phyloP scores from a whole-genome alignment of 768 basidiomycete species.

The Crassisporium funariophilum region DNA sequence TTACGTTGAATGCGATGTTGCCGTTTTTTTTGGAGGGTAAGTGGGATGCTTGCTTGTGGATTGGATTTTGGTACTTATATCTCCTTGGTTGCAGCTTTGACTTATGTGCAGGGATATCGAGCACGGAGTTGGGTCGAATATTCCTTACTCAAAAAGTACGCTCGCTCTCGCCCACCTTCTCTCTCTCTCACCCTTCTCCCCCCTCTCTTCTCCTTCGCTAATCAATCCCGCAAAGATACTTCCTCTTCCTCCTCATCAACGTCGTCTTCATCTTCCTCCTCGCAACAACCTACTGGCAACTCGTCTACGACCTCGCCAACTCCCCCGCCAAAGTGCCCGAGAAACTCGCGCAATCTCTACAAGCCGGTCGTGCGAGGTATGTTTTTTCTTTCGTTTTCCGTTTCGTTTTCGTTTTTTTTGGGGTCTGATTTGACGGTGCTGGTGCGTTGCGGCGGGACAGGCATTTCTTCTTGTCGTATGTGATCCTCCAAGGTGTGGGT shows the following conservation, averaged over 20 bases:
- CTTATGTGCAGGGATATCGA: conserved; percentile 87
- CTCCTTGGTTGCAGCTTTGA: conserved; percentile 47
- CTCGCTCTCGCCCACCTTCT: too few relatives aligned
- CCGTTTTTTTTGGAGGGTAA: conserved; percentile 89
- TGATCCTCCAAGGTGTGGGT: conserved; percentile 87
- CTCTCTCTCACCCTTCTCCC: too few relatives aligned
- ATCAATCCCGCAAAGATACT: conserved; percentile 63
- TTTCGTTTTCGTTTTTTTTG: conserved; percentile 3
- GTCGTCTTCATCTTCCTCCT: conserved; percentile 94
- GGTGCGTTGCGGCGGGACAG: conserved; percentile 32
- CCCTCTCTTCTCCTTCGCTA: not conserved
- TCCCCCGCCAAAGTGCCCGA: conserved; percentile 94
- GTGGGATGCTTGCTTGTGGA: conserved; percentile 10
- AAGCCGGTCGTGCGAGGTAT: conserved; percentile 72
- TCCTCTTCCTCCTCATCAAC: conserved; percentile 88
- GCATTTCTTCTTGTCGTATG: conserved; percentile 85
- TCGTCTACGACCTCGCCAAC: conserved; percentile 89
- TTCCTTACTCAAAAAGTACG: conserved; percentile 90
- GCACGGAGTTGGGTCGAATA: conserved; percentile 95
- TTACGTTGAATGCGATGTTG: conserved; percentile 82
- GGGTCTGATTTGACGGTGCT: conserved; percentile 4
- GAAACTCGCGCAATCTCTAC: conserved; percentile 84
- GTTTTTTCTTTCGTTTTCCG: conserved; percentile 11
- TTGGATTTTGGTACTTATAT: conserved; percentile 4
- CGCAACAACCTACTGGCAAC: conserved; percentile 89